Percentiles rank a stretch among this genome's conserved stretches.
Evolutionary conservation across 805 yeast genomes (phyloP).

Genomic region (Candida corydali): DNA sequence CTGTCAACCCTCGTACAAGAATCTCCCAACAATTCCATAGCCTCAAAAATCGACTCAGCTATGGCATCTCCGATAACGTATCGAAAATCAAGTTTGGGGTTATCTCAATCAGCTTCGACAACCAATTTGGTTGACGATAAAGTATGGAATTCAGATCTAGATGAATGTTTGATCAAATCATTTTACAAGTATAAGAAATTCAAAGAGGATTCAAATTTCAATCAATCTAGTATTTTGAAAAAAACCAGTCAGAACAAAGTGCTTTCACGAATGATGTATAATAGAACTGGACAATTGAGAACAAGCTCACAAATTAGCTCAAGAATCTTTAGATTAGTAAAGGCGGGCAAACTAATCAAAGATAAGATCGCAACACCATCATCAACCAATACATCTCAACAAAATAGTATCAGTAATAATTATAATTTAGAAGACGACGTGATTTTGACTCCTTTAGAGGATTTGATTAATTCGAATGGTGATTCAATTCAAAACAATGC

Average conservation of each 20-base stretch:
- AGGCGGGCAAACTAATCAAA: constrained; percentile 20
- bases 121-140: constrained; percentile 14
- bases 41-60: constrained; percentile 29
- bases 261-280: constrained; percentile 35
- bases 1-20: constrained; percentile 13
- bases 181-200: constrained; percentile 31
- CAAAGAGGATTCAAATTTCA: constrained; percentile 19
- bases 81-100: constrained; percentile 8
- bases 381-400: background rate
- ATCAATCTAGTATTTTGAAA: constrained; percentile 21
- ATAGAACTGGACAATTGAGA: constrained; percentile 31
- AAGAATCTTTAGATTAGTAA: constrained; percentile 26
- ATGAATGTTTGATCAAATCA: constrained; percentile 31
- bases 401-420: background rate
- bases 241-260: constrained; percentile 37
- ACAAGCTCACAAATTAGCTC: constrained; percentile 36
- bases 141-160: constrained; percentile 35
- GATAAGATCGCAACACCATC: too few species aligned
- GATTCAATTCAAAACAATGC: constrained; percentile 22
- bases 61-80: constrained; percentile 23
- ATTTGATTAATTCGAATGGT: constrained; percentile 14
- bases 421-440: constrained; percentile 24
- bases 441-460: constrained; percentile 25
- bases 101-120: background rate
- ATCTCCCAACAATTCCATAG: constrained; percentile 34